Evolutionary conservation across 352 stramenopile genomes (phyloP), one percentile per base, ranked within the genome.

Genomic region (Aphanomyces euteiches): DNA sequence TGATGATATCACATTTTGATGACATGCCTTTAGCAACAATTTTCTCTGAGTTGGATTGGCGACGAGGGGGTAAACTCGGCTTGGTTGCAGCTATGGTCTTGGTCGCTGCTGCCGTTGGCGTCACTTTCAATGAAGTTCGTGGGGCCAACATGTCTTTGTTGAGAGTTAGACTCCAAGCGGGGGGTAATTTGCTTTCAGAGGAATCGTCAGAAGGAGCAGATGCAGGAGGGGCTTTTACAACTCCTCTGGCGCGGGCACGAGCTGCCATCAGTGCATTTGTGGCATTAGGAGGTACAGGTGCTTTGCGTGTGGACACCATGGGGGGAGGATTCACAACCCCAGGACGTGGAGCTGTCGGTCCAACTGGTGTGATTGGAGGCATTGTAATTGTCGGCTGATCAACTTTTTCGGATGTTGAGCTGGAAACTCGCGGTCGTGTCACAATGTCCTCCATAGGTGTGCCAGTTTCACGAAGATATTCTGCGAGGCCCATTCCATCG

Each of bases 231-330:
- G 43, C 47, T 47, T 70, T 70, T 5, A 70, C 19, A 12, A 56
- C 43, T 3, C 64, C 64, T 38, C 64, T 47, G 40, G 64, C 64
- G n/a, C 64, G 45, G 15, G 64, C 64, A 7, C 64, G 64, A 7
- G 64, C 64, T 17, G 64, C 64, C 64, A 70, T 70, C 21, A 70
- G 64, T 5, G 64, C 64, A 36, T 70, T 64, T 8, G 64, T 70
- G 5, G 64, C 48, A 37, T 70, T 70, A 2, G 48, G 47, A 12
- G 43, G 54, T 4, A 61, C 54, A n/a, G 39, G 37, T 7, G 59
- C 39, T 36, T 70, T 70, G 36, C 64, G 64, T 5, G 64, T n/a
- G 1, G 64, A 0, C 3, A 28, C 21, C 13, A 47, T 28, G 6
- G 64, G 5, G 45, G 64, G 34, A 13, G 12, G 6, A 36, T 60